These are phyloP conservation scores for Citrus cavaleriei DNA, from an alignment of 345 rosid species.

Conservation along the genomic window DNA sequence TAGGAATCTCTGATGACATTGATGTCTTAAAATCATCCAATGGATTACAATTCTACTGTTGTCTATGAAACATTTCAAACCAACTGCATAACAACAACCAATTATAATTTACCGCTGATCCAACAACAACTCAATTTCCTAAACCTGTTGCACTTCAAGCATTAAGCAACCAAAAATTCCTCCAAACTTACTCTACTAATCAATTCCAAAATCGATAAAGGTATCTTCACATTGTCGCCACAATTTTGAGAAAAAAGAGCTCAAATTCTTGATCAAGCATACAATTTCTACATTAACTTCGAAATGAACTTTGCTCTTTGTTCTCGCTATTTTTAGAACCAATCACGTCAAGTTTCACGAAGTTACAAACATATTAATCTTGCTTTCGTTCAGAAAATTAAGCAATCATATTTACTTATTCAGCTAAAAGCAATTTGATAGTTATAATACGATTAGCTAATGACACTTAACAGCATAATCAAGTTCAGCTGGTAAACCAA, in stretches of 20 bases:
- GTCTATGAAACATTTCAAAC: background rate
- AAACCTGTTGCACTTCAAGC: background rate
- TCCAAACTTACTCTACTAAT: background rate
- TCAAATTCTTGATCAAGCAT: background rate
- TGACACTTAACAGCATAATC: background rate
- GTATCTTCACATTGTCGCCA: background rate
- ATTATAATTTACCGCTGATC: background rate
- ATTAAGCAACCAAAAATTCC: background rate
- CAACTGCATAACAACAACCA: background rate
- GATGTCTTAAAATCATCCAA: background rate
- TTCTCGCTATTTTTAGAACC: background rate
- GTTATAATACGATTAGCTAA: background rate
- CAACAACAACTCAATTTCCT: background rate
- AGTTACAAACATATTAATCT: background rate
- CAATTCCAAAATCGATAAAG: background rate
- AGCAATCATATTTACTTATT: background rate
- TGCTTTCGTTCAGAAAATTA: background rate
- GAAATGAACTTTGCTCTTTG: background rate
- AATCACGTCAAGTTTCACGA: background rate
- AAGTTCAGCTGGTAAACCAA: background rate
- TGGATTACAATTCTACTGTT: background rate
- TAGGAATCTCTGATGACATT: background rate
- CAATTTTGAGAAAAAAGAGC: background rate
- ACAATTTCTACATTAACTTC: background rate
- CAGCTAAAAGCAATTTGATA: background rate